A percentile compares a stretch with the other conserved stretches of the same genome.
Evolutionary conservation across 192 early-diverging fungal species (phyloP).

Genomic region (Kickxella alabastrina): DNA sequence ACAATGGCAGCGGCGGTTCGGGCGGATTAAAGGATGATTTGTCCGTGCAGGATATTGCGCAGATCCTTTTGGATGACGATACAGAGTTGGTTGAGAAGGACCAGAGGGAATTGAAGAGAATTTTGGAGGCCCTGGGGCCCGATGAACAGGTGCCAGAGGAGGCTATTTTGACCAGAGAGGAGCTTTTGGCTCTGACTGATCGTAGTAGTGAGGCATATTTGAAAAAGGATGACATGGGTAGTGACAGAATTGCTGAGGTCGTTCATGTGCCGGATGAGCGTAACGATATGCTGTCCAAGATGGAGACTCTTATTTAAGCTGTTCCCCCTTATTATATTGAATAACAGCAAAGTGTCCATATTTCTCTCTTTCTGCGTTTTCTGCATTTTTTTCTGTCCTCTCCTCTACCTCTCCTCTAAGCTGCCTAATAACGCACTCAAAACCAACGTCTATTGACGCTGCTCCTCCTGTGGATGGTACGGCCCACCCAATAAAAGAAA

Average conservation of each 20-base stretch:
- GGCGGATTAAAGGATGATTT: slow-evolving; percentile 51
- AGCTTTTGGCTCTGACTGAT: slow-evolving; percentile 31
- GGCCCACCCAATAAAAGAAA: too few species aligned
- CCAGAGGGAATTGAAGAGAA: slow-evolving; percentile 10
- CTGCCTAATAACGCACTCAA: too few species aligned
- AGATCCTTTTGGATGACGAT: slow-evolving; percentile 70
- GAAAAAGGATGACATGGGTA: background rate
- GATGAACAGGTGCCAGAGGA: slow-evolving; percentile 23
- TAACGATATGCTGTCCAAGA: slow-evolving; percentile 44
- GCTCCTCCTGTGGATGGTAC: too few species aligned
- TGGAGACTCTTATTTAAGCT: too few species aligned
- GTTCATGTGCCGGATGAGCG: slow-evolving; percentile 20
- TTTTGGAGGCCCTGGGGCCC: slow-evolving; percentile 21
- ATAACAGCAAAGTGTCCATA: background rate
- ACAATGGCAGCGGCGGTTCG: background rate
- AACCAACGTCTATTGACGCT: too few species aligned
- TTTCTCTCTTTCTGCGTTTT: background rate
- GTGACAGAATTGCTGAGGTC: slow-evolving; percentile 15
- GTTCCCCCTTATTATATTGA: too few species aligned
- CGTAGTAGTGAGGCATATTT: slow-evolving; percentile 31
- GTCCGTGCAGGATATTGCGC: slow-evolving; percentile 63
- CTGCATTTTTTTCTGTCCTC: too few species aligned
- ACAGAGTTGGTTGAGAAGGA: slow-evolving; percentile 53
- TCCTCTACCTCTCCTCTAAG: too few species aligned
- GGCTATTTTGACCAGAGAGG: slow-evolving; percentile 16